These are phyloP conservation scores for Rugonectria rugulosa DNA, from an alignment of 2,329 filamentous ascomycete genomes.

Conservation along the genomic window DNA sequence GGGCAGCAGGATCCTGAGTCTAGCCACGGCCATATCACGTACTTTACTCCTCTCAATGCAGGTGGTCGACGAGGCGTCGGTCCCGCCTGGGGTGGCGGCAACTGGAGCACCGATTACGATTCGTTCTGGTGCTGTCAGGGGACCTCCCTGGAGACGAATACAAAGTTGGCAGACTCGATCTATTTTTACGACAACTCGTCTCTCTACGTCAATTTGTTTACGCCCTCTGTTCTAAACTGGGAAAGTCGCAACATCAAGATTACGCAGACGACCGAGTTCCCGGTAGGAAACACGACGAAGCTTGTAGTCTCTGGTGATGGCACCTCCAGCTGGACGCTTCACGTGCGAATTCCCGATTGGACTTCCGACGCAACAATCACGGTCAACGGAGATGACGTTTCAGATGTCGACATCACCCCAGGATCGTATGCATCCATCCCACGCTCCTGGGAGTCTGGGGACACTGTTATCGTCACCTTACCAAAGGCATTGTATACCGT, in stretches of 20 bases:
- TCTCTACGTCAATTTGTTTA: conserved; percentile 59
- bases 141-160: conserved; percentile 60
- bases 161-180: conserved; percentile 60
- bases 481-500: conserved; percentile 54
- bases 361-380: conserved; percentile 47
- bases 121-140: conserved; percentile 64
- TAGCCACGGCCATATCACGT: conserved; percentile 58
- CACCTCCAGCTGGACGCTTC: conserved; percentile 44
- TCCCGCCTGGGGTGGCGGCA: conserved; percentile 61
- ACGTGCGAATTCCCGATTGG: conserved; percentile 58
- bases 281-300: conserved; percentile 48
- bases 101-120: conserved; percentile 61
- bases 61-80: conserved; percentile 57
- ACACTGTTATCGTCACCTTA: conserved; percentile 52
- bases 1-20: conserved; percentile 55
- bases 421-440: conserved; percentile 52
- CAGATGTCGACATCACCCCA: conserved; percentile 34
- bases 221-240: conserved; percentile 55
- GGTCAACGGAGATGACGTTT: conserved; percentile 49
- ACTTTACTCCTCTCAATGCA: conserved; percentile 59
- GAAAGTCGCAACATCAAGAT: conserved; percentile 48
- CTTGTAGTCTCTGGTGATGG: conserved; percentile 45
- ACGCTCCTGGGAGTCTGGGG: conserved; percentile 52
- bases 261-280: conserved; percentile 53
- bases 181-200: conserved; percentile 54